phyloP scores from a whole-genome alignment of 169 alveolate species.

The Amoebophrya sp. region DNA sequence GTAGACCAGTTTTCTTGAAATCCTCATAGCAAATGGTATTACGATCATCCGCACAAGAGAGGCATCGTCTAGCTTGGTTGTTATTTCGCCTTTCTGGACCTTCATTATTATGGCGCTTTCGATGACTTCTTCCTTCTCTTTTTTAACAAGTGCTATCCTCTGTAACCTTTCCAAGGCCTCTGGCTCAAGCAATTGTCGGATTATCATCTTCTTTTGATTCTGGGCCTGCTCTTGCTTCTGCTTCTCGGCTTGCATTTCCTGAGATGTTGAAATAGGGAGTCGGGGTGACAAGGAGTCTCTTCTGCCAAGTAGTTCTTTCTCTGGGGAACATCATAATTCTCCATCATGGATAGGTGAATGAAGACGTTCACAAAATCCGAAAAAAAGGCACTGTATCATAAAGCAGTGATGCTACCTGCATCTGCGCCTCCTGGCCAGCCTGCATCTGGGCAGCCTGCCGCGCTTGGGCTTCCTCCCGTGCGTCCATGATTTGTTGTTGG shows the following conservation, averaged over 20 bases:
- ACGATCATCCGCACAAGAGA: not conserved
- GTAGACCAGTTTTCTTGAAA: no score
- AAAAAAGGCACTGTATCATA: not conserved
- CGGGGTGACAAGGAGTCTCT: not conserved
- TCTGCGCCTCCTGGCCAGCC: not conserved
- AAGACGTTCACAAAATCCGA: not conserved
- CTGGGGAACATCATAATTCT: not conserved
- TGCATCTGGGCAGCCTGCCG: conserved; percentile 8
- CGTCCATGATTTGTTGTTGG: not conserved
- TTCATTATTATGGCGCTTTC: not conserved
- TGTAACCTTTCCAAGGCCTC: not conserved
- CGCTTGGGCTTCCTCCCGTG: not conserved
- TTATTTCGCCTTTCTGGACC: not conserved
- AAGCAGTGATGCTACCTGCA: not conserved
- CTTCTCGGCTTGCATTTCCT: not conserved
- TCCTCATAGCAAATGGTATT: not conserved
- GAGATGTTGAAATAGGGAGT: not conserved
- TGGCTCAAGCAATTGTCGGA: not conserved
- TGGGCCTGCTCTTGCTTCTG: not conserved
- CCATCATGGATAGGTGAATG: not conserved
- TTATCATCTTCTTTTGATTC: conserved; percentile 5
- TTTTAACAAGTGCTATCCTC: not conserved
- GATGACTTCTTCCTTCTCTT: not conserved
- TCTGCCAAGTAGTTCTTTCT: no score
- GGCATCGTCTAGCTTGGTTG: not conserved